phyloP scores from a whole-genome alignment of 2,329 filamentous ascomycete species.

The Talaromyces rugulosus region DNA sequence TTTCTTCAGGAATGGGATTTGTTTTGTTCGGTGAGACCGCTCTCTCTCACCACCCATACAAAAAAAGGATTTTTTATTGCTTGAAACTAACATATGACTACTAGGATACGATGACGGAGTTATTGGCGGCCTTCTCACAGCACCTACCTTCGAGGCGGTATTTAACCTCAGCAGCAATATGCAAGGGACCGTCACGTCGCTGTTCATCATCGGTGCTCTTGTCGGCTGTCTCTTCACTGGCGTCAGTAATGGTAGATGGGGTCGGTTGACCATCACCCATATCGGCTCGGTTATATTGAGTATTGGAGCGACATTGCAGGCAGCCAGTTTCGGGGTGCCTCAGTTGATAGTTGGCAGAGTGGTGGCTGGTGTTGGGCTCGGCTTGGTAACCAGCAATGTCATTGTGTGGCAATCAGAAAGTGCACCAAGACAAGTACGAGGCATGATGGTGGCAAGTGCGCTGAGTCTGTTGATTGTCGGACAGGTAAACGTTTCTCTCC shows the following conservation, averaged over 20 bases:
- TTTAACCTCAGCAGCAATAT: conserved; percentile 19
- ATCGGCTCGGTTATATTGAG: conserved; percentile 58
- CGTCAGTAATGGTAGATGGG: conserved; percentile 54
- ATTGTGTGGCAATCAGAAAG: conserved; percentile 26
- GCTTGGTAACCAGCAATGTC: conserved; percentile 24
- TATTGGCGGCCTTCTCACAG: conserved; percentile 19
- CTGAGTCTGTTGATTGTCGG: conserved; percentile 23
- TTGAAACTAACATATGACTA: not conserved
- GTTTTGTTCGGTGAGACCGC: conserved; percentile 15
- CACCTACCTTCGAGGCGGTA: conserved; percentile 17
- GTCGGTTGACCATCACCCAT: conserved; percentile 55
- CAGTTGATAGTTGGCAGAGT: conserved; percentile 55
- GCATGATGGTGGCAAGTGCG: conserved; percentile 14
- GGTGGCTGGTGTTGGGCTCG: conserved; percentile 49
- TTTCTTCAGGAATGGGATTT: conserved; percentile 30
- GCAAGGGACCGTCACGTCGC: conserved; percentile 39
- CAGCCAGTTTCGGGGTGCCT: conserved; percentile 43
- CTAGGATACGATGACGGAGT: conserved; percentile 22
- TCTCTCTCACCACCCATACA: not conserved
- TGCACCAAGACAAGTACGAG: conserved; percentile 14
- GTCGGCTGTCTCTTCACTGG: conserved; percentile 48
- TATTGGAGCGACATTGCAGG: conserved; percentile 57
- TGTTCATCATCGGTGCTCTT: conserved; percentile 55
- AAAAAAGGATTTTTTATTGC: not conserved
- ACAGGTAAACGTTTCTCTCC: conserved; percentile 6